Base-by-base conservation (phyloP, 441 rosid species). In the Brassica hybrid region DNA sequence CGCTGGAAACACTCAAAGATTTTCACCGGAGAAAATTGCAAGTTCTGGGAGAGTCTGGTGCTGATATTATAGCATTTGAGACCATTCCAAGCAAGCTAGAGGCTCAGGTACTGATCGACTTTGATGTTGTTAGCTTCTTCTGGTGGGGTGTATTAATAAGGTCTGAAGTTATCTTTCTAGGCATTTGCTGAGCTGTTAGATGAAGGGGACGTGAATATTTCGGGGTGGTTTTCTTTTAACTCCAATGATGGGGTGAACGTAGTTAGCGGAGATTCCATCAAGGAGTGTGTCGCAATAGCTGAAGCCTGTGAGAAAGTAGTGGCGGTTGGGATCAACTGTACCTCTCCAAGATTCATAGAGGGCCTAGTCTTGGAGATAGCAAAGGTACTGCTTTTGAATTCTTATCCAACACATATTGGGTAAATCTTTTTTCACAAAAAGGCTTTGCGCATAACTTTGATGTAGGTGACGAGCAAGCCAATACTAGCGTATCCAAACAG, bases 261-360 rank as follows among this genome's bases (percentile, higher is more conserved):
- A 76, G 97, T 92, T 48, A 89, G 94, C n/a, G 97, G 97, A 1
- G 95, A 92, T 82, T 83, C 96, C 16, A 79, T 92, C 80, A 64
- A 78, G 65, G 95, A 92, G 38, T 92, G 97, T 80, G 82, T 82
- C 16, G 80, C 87, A 61, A 81, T 94, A 71, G 94, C 94, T 16
- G 93, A 94, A 66, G 77, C 88, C 19, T 92, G 91, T 86, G 83
- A 81, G 76, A 83, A 75, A 79, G 95, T 89, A 17, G 86, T 88
- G 76, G 92, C 97, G 16, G 90, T 92, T 23, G 98, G 98, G 75
- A 91, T 94, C 83, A 94, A 94, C 82, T 94, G 98, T 85, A 89
- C 98, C 0, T 96, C 97, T 48, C 97, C 98, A 77, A 85, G 97
- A 80, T 90, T 86, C 82, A 92, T 90, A 19, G 86, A 88, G 72